Percentiles rank a stretch among this genome's conserved stretches.
These are phyloP conservation scores for Danielozyma ontarioensis DNA, from an alignment of 805 yeast species.

Conservation along the genomic window DNA sequence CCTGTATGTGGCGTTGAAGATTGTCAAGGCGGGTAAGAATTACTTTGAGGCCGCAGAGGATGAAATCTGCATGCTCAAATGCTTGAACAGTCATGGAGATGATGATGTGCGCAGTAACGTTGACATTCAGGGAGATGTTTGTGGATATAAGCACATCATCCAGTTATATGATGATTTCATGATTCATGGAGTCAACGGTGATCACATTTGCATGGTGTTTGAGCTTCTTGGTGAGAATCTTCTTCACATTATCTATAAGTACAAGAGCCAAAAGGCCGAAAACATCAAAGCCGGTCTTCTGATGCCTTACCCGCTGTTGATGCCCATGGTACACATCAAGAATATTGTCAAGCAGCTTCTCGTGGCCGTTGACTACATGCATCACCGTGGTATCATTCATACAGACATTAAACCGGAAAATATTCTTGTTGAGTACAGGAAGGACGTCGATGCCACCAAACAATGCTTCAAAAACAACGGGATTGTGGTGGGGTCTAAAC, in stretches of 20 bases:
- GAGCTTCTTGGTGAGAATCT: slow-evolving; percentile 62
- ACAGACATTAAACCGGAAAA: slow-evolving; percentile 69
- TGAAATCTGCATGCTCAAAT: slow-evolving; percentile 49
- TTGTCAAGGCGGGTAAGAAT: slow-evolving; percentile 49
- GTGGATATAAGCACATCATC: slow-evolving; percentile 50
- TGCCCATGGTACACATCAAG: slow-evolving; percentile 50
- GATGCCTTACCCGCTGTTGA: slow-evolving; percentile 8
- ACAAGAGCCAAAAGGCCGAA: slow-evolving; percentile 19
- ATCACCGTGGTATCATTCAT: slow-evolving; percentile 61
- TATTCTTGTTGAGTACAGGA: slow-evolving; percentile 28
- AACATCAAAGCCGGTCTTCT: too few relatives aligned
- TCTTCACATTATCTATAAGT: slow-evolving; percentile 45
- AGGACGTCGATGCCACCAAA: too few relatives aligned
- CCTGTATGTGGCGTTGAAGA: slow-evolving; percentile 55
- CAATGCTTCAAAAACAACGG: too few relatives aligned
- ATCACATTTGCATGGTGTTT: slow-evolving; percentile 61
- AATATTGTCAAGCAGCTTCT: slow-evolving; percentile 54
- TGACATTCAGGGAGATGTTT: slow-evolving; percentile 22
- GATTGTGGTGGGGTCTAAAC: background rate
- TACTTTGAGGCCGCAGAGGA: slow-evolving; percentile 63
- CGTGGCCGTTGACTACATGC: slow-evolving; percentile 55
- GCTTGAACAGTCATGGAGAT: slow-evolving; percentile 12
- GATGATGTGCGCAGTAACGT: slow-evolving; percentile 7
- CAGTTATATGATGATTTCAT: slow-evolving; percentile 51
- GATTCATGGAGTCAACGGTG: slow-evolving; percentile 58